phyloP scores from a whole-genome alignment of 768 basidiomycete genomes.

The Lepiota venenata region DNA sequence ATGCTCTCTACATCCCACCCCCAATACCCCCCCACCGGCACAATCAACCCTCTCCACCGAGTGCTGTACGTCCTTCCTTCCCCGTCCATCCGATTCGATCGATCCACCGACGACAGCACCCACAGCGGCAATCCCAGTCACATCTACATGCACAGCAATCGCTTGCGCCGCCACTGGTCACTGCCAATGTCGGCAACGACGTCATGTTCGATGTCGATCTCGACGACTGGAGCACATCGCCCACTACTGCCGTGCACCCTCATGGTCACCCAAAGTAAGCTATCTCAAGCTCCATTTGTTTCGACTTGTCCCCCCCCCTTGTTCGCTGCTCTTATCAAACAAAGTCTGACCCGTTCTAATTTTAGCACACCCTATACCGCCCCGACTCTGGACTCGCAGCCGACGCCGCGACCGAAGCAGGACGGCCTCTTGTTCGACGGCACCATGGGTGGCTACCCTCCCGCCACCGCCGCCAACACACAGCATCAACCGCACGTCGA shows the following conservation, averaged over 20 bases:
- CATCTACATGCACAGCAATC: constrained; percentile 16
- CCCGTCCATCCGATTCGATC: not conserved
- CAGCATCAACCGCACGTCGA: constrained; percentile 2
- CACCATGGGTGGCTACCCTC: constrained; percentile 2
- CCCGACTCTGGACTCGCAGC: not conserved
- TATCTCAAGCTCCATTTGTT: constrained; percentile 8
- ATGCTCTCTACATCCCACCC: constrained; percentile 10
- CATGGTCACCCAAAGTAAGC: constrained; percentile 14
- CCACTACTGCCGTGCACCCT: not conserved
- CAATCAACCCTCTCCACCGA: constrained; percentile 17
- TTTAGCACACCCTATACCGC: constrained; percentile 10
- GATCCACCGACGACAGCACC: constrained; percentile 15
- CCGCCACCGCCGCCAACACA: constrained; percentile 1
- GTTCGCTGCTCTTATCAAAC: constrained; percentile 7
- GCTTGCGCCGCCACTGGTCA: constrained; percentile 14
- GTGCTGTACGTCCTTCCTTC: constrained; percentile 17
- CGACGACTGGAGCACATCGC: constrained; percentile 23
- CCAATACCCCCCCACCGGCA: constrained; percentile 8
- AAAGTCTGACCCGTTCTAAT: constrained; percentile 12
- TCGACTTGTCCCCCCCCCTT: constrained; percentile 3
- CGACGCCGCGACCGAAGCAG: constrained; percentile 8
- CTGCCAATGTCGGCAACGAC: constrained; percentile 12
- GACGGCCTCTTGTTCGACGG: constrained; percentile 6
- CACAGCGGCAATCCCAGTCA: constrained; percentile 15
- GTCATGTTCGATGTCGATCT: constrained; percentile 22